Evolutionary conservation across 78 protist species (phyloP).

Genomic region (Anaeramoeba flamelloides): DNA sequence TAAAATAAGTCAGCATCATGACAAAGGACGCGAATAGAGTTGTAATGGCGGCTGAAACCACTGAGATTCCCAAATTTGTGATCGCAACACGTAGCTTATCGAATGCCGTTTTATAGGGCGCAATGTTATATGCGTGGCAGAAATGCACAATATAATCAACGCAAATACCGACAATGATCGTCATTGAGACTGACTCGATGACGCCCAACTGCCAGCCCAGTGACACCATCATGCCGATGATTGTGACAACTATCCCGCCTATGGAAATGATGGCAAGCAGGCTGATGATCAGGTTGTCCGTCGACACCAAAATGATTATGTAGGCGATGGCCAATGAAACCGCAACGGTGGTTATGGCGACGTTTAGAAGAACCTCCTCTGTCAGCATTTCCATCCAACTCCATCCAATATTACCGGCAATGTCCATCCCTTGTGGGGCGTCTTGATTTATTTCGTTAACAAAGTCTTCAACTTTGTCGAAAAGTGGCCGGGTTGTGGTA

Average conservation of each 20-base stretch:
- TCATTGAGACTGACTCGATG: constrained; percentile 16
- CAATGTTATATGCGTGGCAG: background rate
- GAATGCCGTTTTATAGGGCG: background rate
- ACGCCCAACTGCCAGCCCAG: constrained; percentile 18
- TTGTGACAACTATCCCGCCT: constrained; percentile 5
- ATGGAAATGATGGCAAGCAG: constrained; percentile 6
- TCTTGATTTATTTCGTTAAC: background rate
- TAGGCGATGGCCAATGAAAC: constrained; percentile 4
- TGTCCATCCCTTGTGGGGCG: background rate
- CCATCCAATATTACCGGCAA: background rate
- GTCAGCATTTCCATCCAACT: constrained; percentile 16
- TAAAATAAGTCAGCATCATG: constrained; percentile 1
- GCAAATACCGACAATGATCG: constrained; percentile 20
- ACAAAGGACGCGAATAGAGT: constrained; percentile 2
- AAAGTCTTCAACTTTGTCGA: background rate
- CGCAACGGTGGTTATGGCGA: background rate
- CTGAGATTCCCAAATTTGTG: constrained; percentile 6
- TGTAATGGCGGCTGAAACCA: constrained; percentile 11
- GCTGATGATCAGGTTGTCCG: background rate
- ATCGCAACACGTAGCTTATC: constrained; percentile 8
- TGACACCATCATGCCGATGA: constrained; percentile 1
- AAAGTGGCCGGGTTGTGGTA: background rate
- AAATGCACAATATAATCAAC: constrained; percentile 19
- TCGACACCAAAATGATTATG: background rate
- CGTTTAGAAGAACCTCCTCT: background rate